A percentile compares a stretch with the other conserved stretches of the same genome.
phyloP scores from a whole-genome alignment of 495 filamentous ascomycete species.

The Xylaria sp. region DNA sequence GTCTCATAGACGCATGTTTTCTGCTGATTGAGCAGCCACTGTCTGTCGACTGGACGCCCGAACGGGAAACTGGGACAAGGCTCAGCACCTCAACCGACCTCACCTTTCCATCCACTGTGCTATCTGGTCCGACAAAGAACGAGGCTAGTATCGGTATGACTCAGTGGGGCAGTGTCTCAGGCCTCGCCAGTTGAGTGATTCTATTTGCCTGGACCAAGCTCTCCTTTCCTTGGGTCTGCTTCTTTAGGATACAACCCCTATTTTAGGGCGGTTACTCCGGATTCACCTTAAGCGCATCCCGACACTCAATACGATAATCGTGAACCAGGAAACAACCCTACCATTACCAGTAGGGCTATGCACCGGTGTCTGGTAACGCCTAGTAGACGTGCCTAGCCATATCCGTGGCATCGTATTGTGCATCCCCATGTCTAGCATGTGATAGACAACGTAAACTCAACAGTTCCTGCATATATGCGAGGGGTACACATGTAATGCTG shows the following conservation, averaged over 20 bases:
- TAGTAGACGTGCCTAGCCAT: constrained; percentile 7
- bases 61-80: constrained; percentile 11
- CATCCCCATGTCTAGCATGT: constrained; percentile 37
- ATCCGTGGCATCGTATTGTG: constrained; percentile 34
- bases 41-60: neutral
- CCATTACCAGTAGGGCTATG: constrained; percentile 28
- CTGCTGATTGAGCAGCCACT: neutral
- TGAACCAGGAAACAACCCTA: constrained; percentile 27
- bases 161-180: constrained; percentile 35
- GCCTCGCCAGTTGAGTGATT: constrained; percentile 26
- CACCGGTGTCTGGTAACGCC: constrained; percentile 13
- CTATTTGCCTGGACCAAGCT: constrained; percentile 24
- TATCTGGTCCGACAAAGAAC: constrained; percentile 20
- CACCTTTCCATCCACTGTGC: neutral
- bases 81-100: constrained; percentile 3
- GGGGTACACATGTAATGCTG: neutral
- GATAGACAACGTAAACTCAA: constrained; percentile 33
- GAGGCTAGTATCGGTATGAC: constrained; percentile 41
- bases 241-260: constrained; percentile 11
- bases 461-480: constrained; percentile 26
- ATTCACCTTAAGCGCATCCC: neutral
- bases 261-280: constrained; percentile 23
- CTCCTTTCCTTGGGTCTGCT: constrained; percentile 15
- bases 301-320: constrained; percentile 23
- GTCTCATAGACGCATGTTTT: neutral